Percentiles rank a stretch among this genome's conserved stretches.
These are phyloP conservation scores for Xylariaceae sp. DNA, from an alignment of 2,329 filamentous ascomycete genomes.

Conservation along the genomic window DNA sequence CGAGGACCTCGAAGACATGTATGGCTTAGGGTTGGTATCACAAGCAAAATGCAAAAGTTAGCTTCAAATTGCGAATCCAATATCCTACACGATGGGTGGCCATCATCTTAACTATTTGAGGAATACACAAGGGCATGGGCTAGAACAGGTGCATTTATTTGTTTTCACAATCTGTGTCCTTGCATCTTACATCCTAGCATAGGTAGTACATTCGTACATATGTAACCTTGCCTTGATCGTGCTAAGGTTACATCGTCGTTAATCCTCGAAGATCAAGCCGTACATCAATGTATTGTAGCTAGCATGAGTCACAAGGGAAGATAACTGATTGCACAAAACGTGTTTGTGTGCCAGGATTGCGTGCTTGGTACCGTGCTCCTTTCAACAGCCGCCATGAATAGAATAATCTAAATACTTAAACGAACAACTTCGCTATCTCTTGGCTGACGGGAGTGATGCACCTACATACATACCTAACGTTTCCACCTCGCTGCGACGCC, in stretches of 20 bases:
- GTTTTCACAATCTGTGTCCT: neutral
- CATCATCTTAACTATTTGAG: neutral
- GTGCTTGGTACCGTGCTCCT: slow-evolving; percentile 20
- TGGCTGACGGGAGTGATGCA: neutral
- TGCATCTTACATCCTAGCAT: too few relatives aligned
- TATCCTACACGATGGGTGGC: neutral
- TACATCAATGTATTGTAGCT: too few relatives aligned
- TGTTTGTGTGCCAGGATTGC: slow-evolving; percentile 19
- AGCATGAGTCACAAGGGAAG: too few relatives aligned
- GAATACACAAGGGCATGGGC: neutral
- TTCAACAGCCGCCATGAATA: slow-evolving; percentile 2
- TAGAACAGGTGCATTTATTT: neutral
- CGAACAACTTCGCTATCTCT: neutral
- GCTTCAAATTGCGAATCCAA: neutral
- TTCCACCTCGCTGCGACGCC: too few relatives aligned
- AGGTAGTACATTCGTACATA: too few relatives aligned
- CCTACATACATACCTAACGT: too few relatives aligned
- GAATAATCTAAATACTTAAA: neutral
- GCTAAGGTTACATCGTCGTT: too few relatives aligned
- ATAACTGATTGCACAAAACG: neutral
- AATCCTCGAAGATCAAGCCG: too few relatives aligned
- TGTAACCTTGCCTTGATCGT: too few relatives aligned
- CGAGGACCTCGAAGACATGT: neutral
- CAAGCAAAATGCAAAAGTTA: neutral
- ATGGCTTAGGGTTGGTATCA: neutral